Evolutionary conservation across 2,329 filamentous ascomycete genomes (phyloP).

Genomic region (Neofusicoccum umdonicola): DNA sequence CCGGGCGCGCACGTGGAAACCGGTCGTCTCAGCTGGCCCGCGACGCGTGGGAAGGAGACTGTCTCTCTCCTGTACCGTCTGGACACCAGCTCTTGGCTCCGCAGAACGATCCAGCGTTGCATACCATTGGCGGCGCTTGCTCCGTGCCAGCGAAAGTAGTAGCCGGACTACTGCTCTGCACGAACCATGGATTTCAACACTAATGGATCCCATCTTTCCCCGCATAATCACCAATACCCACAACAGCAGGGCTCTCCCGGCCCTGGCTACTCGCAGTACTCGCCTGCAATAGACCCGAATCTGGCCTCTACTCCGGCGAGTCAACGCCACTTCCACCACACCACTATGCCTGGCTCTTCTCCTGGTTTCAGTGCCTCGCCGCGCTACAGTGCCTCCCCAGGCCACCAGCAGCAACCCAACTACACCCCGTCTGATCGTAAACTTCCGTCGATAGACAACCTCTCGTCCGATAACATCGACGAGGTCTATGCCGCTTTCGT

Average conservation of each 20-base stretch:
- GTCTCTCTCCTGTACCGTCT: slow-evolving; percentile 23
- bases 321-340: slow-evolving; percentile 35
- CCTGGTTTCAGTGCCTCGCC: slow-evolving; percentile 29
- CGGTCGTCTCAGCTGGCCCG: slow-evolving; percentile 15
- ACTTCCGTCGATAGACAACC: slow-evolving; percentile 62
- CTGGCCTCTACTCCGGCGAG: neutral
- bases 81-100: slow-evolving; percentile 15
- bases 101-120: neutral
- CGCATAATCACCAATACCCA: slow-evolving; percentile 33
- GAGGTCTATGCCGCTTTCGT: slow-evolving; percentile 83
- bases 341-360: slow-evolving; percentile 22
- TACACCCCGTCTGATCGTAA: slow-evolving; percentile 48
- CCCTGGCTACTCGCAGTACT: slow-evolving; percentile 24
- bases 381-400: slow-evolving; percentile 38
- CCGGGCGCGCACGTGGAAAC: slow-evolving; percentile 17
- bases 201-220: slow-evolving; percentile 25
- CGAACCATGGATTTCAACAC: slow-evolving; percentile 13
- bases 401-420: slow-evolving; percentile 30
- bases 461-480: slow-evolving; percentile 70
- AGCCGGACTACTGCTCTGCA: neutral
- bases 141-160: neutral
- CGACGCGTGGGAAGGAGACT: slow-evolving; percentile 27
- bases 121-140: neutral
- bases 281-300: slow-evolving; percentile 1
- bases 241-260: slow-evolving; percentile 28